Evolutionary conservation across 2,329 filamentous ascomycete genomes (phyloP), one percentile per base, ranked within the genome.

Genomic region (Xylariales sp.): DNA sequence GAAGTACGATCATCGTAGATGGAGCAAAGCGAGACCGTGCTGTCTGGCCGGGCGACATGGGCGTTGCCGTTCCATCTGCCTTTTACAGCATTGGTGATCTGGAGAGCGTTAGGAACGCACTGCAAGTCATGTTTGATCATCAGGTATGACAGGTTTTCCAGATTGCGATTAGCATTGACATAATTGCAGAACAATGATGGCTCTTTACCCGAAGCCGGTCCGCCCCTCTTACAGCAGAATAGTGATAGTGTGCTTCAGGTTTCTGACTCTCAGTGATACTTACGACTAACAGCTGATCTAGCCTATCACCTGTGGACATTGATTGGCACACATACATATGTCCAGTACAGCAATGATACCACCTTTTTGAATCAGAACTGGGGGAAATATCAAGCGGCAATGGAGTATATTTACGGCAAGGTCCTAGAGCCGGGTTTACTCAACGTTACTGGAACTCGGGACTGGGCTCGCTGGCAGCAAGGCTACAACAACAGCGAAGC

Each of bases 41-140:
- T 5, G 70, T 78, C 3, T 79, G 74, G 73, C 72, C 75, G 11
- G 75, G 75, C 3, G 76, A 80, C 47, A 75, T 78, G 68, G 68
- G 69, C 2, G 74, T 77, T 37, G 68, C 71, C 3, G 61, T 72
- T 0, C 70, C 73, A 2, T 63, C 61, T 11, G 61, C 74, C 1
- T 69, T 73, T 11, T 70, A 75, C 7, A 74, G 71, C 12, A 75
- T 70, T 1, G 68, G 70, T 2, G 58, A 60, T 40, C 54, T 74
- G n/a, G 55, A 57, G 29, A 68, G 66, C 27, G 57, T 74, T 12
- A 64, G 63, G 40, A 72, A 71, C 38, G 68, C 67, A 0, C 44
- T 76, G 12, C 63, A 54, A 32, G 46, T 48, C 3, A 46, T 61
- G 42, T 73, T 73, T 41, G 42, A 53, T 35, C 35, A 49, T 24